Percentiles rank a stretch among this genome's conserved stretches.
Conservation (phyloP, 2,329 filamentous ascomycete species). For the Diaporthe eres region DNA sequence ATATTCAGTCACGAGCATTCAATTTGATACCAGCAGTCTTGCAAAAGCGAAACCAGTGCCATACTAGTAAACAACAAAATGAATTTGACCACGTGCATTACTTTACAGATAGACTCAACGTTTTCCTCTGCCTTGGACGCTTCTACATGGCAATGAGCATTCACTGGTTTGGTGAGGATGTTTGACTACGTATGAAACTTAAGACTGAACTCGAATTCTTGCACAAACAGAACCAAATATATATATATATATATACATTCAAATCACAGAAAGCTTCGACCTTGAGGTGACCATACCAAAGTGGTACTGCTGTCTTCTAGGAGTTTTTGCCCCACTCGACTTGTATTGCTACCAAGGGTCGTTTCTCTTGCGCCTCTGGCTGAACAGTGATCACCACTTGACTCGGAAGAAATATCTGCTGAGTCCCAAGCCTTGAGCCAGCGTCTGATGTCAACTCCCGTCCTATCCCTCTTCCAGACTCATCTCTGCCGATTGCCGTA, state of each 20-base stretch:
- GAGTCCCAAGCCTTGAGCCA: background rate
- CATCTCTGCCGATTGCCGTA: conserved; percentile 1
- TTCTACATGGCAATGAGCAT: background rate
- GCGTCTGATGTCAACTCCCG: conserved; percentile 17
- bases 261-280: no score
- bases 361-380: no score
- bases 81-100: background rate
- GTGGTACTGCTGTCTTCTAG: background rate
- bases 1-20: conserved; percentile 2
- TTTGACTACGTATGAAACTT: background rate
- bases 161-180: background rate
- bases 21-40: background rate
- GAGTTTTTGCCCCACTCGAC: background rate
- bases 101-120: background rate
- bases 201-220: background rate
- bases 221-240: no score
- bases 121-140: no score
- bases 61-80: background rate
- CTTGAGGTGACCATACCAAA: background rate
- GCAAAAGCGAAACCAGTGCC: background rate
- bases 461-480: background rate
- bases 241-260: no score
- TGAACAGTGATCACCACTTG: background rate
- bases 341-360: background rate
- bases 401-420: background rate